Base-by-base conservation (phyloP, 2,329 filamentous ascomycete genomes). In the Fusarium musae region DNA sequence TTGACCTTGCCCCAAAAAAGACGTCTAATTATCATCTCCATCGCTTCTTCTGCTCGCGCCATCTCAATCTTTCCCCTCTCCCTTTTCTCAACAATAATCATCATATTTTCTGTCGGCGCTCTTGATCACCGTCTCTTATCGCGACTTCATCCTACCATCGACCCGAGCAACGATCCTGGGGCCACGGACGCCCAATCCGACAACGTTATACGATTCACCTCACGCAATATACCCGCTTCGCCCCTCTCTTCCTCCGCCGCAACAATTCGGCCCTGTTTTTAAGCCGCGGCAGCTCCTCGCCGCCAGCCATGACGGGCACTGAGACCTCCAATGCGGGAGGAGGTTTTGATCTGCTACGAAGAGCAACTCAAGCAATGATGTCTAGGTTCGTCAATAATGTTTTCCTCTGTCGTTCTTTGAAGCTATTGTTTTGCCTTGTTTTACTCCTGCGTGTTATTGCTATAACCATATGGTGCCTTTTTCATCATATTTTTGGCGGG, bases 281-380 rank as follows among this genome's bases (percentile, higher is more conserved):
- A 72, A 73, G 67, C 75, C 73, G 68, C 64, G 66, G 67, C 63
- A 76, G 74, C 72, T 70, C 59, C 34, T 70, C 72, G 69, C 73
- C 72, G 76, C 72, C 77, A 89, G 76, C 70, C 77, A 89, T 90
- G 88, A 84, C 87, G 78, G 85, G 85, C 82, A 82, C 84, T 68
- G 86, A 87, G 78, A 81, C 80, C 70, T 78, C 81, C 64, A 83
- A 82, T 77, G 78, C 79, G 39, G 84, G 85, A 78, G 84, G 86
- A 74, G 84, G 86, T 74, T 89, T 87, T 75, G 89, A 91, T 80
- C 83, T 91, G 74, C 80, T 91, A 72, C 84, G 87, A 78, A 85
- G 88, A 79, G 89, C 89, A 70, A 91, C 89, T n/a, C 88, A 90
- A 78, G 87, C 86, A 75, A 87, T 90, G 86, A 89, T 91, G 87